Evolutionary conservation across 495 filamentous ascomycete species (phyloP), one percentile per base, ranked within the genome.

Genomic region (Trypethelium eluteriae): DNA sequence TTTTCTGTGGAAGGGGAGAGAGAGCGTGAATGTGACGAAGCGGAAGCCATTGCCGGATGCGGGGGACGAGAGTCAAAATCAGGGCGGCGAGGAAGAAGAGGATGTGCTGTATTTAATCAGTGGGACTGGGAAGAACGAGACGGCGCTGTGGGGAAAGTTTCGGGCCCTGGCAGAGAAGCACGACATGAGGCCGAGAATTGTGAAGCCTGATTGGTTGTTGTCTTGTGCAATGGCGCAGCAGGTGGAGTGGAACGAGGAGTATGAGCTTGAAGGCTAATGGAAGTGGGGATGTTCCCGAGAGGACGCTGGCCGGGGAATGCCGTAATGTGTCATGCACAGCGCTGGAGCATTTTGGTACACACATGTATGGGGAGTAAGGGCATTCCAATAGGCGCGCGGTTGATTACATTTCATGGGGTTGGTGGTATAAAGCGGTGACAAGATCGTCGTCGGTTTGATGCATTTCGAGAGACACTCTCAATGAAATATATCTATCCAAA

Each of bases 221-320:
- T 88, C 92, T 67, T 85, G 91, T 68, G 90, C 91, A 3, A 92
- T 98, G 89, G 86, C 83, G 65, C 94, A 99, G 78, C 79, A 89
- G 72, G 69, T 90, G 59, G 80, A 79, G 25, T 87, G 86, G 75
- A 79, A 85, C 49, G 81, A 86, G 38, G 80, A 79, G 64, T 96
- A 91, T 76, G 39, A 70, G 67, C 46, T 80, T 72, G 53, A 75
- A 69, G 74, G 25, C 1, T 25, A 25, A 25, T 25, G 25, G 1
- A 25, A 25, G 25, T 25, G 25, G 25, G 25, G 25, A 25, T 25
- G 25, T 25, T 25, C 25, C 25, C 1, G 25, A 25, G 25, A 25
- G 25, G 25, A 25, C 25, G 25, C 25, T 25, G 25, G 25, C 25
- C 25, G 25, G 25, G 25, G 25, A 25, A 25, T 25, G 25, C 25